Conservation (phyloP, 148 eudicot species). For the Agrostemma githago region DNA sequence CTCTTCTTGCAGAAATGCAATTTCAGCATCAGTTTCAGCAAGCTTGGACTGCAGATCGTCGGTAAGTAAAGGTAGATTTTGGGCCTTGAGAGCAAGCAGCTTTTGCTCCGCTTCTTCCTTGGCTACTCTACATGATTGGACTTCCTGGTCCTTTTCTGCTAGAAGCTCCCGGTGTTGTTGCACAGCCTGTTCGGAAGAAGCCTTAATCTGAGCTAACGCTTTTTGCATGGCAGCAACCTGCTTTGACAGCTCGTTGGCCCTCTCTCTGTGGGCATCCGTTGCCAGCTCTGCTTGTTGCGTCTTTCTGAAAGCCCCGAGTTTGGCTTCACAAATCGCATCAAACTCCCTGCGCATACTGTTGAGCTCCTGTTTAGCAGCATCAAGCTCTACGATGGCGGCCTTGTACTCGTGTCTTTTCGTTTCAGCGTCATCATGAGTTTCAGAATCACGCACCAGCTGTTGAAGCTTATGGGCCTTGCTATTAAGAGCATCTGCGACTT, state of each 20-base stretch:
- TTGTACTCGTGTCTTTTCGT: slow-evolving; percentile 47
- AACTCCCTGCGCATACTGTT: slow-evolving; percentile 54
- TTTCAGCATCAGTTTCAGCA: slow-evolving; percentile 48
- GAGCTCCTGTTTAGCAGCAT: slow-evolving; percentile 62
- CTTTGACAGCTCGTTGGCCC: slow-evolving; percentile 37
- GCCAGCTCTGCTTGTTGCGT: slow-evolving; percentile 55
- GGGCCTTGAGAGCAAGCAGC: slow-evolving; percentile 32
- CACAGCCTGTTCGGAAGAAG: slow-evolving; percentile 34
- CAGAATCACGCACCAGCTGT: slow-evolving; percentile 26
- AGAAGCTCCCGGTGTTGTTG: slow-evolving; percentile 38
- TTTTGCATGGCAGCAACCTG: slow-evolving; percentile 45
- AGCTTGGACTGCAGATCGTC: slow-evolving; percentile 44
- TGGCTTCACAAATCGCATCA: slow-evolving; percentile 47
- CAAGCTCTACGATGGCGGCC: slow-evolving; percentile 55
- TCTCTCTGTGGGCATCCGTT: slow-evolving; percentile 39
- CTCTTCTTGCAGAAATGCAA: slow-evolving; percentile 45
- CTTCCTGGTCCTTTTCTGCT: slow-evolving; percentile 34
- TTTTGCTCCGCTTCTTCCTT: slow-evolving; percentile 44
- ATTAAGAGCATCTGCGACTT: slow-evolving; percentile 60
- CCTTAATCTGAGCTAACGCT: slow-evolving; percentile 40
- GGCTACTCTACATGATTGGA: slow-evolving; percentile 26
- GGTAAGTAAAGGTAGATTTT: slow-evolving; percentile 26
- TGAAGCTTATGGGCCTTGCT: slow-evolving; percentile 44
- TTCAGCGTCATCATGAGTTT: slow-evolving; percentile 35
- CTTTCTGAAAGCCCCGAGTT: slow-evolving; percentile 39